phyloP scores from a whole-genome alignment of 2,329 filamentous ascomycete genomes.

The Coniochaeta sp. region DNA sequence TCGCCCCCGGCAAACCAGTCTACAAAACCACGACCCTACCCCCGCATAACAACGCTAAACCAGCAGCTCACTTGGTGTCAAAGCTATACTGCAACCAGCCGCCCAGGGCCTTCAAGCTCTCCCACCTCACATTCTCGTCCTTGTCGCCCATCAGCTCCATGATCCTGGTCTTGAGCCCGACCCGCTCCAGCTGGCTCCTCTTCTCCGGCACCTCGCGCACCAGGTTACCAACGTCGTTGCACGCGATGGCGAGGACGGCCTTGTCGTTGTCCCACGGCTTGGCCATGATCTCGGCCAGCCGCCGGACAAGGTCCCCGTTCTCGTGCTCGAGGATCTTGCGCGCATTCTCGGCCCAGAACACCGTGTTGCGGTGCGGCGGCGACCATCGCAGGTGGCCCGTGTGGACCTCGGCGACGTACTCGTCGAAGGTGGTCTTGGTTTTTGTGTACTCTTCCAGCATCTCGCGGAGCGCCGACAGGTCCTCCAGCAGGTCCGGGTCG shows the following conservation, averaged over 20 bases:
- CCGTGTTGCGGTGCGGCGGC: constrained; percentile 76
- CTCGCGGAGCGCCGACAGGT: constrained; percentile 53
- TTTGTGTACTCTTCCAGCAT: constrained; percentile 59
- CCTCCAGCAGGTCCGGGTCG: constrained; percentile 57
- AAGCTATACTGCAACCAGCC: constrained; percentile 60
- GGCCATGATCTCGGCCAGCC: constrained; percentile 76
- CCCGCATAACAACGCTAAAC: background rate
- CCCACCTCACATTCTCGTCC: constrained; percentile 86
- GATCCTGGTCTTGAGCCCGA: constrained; percentile 77
- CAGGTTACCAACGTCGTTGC: constrained; percentile 83
- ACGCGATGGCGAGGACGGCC: constrained; percentile 85
- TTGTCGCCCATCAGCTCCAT: constrained; percentile 91
- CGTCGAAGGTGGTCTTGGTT: constrained; percentile 73
- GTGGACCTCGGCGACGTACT: constrained; percentile 81
- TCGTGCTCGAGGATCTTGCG: constrained; percentile 78
- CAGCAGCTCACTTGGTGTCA: constrained; percentile 28
- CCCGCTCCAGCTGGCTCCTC: constrained; percentile 69
- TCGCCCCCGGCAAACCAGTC: background rate
- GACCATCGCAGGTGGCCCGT: constrained; percentile 89
- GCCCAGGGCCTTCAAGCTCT: constrained; percentile 76
- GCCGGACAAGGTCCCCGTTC: constrained; percentile 69
- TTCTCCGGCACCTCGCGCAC: constrained; percentile 88
- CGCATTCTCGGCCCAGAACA: constrained; percentile 90
- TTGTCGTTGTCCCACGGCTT: constrained; percentile 72
- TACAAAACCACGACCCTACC: background rate